phyloP scores from a whole-genome alignment of 768 basidiomycete genomes.

The Tulasnella sp. region DNA sequence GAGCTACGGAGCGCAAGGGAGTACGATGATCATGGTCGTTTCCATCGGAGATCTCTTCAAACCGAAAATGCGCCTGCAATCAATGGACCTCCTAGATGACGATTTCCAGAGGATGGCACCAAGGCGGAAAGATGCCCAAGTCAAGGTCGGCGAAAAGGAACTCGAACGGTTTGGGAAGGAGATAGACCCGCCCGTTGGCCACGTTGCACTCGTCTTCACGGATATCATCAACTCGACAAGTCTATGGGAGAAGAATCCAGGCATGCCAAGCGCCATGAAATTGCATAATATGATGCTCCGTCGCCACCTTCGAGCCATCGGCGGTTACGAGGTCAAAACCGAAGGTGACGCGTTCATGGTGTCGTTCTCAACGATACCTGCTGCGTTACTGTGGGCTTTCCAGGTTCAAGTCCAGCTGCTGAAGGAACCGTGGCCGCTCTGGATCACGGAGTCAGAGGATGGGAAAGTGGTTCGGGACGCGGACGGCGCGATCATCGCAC shows the following conservation, averaged over 20 bases:
- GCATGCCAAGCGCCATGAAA: slow-evolving; percentile 89
- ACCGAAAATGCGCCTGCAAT: slow-evolving; percentile 34
- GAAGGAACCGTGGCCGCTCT: slow-evolving; percentile 78
- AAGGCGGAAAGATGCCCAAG: slow-evolving; percentile 33
- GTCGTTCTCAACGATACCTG: slow-evolving; percentile 80
- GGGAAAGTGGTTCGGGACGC: slow-evolving; percentile 68
- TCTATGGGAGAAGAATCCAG: slow-evolving; percentile 90
- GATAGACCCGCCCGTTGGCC: slow-evolving; percentile 74
- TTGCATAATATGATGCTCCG: slow-evolving; percentile 82
- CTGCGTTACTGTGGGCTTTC: slow-evolving; percentile 85
- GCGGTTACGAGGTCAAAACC: slow-evolving; percentile 98
- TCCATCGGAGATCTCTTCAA: slow-evolving; percentile 68
- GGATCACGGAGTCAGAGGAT: slow-evolving; percentile 87
- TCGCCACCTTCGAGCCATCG: slow-evolving; percentile 74
- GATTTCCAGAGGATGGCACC: slow-evolving; percentile 26
- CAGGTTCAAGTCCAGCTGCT: slow-evolving; percentile 77
- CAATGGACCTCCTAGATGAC: slow-evolving; percentile 31
- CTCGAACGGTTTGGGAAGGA: slow-evolving; percentile 61
- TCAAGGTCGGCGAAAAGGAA: slow-evolving; percentile 43
- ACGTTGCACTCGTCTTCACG: slow-evolving; percentile 90
- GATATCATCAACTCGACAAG: slow-evolving; percentile 96
- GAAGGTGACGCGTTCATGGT: slow-evolving; percentile 99
- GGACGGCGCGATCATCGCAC: slow-evolving; percentile 56
- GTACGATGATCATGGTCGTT: slow-evolving; percentile 97
- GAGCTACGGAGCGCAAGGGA: slow-evolving; percentile 88